Conservation (phyloP, 2,329 filamentous ascomycete genomes). For the Hypoxylon sp. region DNA sequence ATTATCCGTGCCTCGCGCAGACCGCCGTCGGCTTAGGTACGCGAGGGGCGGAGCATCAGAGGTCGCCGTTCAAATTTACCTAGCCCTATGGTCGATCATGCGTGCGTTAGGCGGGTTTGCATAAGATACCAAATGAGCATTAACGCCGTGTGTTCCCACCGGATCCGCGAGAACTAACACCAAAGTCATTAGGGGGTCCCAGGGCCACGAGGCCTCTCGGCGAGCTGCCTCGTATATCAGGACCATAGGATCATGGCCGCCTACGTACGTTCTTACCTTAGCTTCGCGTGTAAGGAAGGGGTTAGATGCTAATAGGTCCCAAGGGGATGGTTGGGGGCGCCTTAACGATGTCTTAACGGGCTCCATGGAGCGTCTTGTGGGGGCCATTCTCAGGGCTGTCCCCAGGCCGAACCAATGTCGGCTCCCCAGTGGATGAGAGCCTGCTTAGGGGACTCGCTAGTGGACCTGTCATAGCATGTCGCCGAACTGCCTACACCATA, state of each 20-base stretch:
- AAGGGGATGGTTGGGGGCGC: conserved; percentile 25
- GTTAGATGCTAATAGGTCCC: conserved; percentile 11
- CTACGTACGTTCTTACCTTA: not conserved
- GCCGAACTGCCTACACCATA: conserved; percentile 3
- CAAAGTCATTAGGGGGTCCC: not conserved
- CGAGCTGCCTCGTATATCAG: not conserved
- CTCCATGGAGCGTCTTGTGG: not conserved
- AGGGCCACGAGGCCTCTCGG: not conserved
- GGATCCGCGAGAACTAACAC: not conserved
- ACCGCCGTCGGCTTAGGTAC: not conserved
- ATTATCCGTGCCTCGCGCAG: not conserved
- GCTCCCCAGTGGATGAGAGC: conserved; percentile 11
- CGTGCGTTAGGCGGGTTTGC: conserved; percentile 1
- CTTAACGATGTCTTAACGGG: not conserved
- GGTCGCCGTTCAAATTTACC: conserved; percentile 20
- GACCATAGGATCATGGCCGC: not conserved
- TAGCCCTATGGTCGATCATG: too few species aligned
- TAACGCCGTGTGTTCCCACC: not conserved
- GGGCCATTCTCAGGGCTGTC: conserved; percentile 3
- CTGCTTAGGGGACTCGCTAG: not conserved
- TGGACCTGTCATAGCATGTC: conserved; percentile 3
- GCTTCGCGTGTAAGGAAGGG: too few species aligned
- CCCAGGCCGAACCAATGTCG: conserved; percentile 14
- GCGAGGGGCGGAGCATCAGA: conserved; percentile 9
- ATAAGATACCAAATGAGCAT: not conserved